Conservation (phyloP, 2,329 filamentous ascomycete genomes). For the Didymella pomorum region DNA sequence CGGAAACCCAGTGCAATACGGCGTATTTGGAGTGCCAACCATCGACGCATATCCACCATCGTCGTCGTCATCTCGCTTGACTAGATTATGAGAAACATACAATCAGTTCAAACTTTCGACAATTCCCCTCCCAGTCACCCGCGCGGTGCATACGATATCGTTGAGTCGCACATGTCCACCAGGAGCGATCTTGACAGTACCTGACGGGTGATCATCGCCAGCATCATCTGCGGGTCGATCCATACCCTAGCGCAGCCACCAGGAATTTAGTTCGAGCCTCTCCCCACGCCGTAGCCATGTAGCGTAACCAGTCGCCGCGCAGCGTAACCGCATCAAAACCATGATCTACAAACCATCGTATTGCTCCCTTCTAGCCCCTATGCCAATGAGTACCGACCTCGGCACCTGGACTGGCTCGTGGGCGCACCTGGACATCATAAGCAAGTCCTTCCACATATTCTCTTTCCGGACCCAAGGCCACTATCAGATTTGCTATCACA, state of each 20-base stretch:
- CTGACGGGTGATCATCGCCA: conserved; percentile 2
- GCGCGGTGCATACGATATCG: not conserved
- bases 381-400: conserved; percentile 3
- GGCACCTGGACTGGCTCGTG: not conserved
- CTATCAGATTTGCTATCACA: not conserved
- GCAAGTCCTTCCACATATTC: not conserved
- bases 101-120: not conserved
- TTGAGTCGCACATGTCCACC: not conserved
- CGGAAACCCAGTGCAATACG: too few relatives aligned
- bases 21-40: not conserved
- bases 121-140: not conserved
- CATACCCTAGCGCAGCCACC: conserved; percentile 3
- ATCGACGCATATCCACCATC: not conserved
- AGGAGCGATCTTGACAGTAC: not conserved
- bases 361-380: not conserved
- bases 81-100: too few relatives aligned
- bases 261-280: not conserved
- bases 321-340: conserved; percentile 2
- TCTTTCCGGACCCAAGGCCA: not conserved
- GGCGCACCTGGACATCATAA: not conserved
- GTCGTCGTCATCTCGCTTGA: not conserved
- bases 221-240: conserved; percentile 7
- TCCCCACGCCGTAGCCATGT: not conserved
- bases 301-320: conserved; percentile 1
- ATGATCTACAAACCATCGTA: conserved; percentile 2